These are phyloP conservation scores for Bidens hawaiensis DNA, from an alignment of 140 eudicot genomes.

Conservation along the genomic window DNA sequence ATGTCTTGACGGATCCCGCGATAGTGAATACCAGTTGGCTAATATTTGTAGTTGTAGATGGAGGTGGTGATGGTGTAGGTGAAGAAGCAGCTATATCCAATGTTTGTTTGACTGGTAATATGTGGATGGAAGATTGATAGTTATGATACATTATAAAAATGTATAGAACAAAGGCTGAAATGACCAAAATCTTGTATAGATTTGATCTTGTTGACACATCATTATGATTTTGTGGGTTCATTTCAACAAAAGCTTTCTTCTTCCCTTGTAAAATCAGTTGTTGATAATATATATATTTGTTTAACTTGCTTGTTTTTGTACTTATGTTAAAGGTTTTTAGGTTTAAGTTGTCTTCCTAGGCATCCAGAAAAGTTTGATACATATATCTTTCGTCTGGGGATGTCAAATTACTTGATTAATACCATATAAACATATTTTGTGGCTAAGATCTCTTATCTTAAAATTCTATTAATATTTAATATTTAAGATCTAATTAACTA, in stretches of 20 bases:
- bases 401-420: not conserved
- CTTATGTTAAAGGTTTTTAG: conserved; percentile 11
- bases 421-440: too few species aligned
- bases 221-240: conserved; percentile 34
- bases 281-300: too few species aligned
- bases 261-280: not conserved
- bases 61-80: not conserved
- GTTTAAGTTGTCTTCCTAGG: conserved; percentile 2
- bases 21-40: conserved; percentile 57
- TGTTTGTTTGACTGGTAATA: conserved; percentile 21
- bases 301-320: not conserved
- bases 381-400: not conserved
- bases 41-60: conserved; percentile 34
- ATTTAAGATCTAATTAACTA: too few species aligned
- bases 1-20: conserved; percentile 50
- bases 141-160: conserved; percentile 24
- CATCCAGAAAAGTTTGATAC: not conserved
- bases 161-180: conserved; percentile 31
- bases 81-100: not conserved
- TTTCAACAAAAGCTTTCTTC: conserved; percentile 13
- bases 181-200: conserved; percentile 34
- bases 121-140: conserved; percentile 13
- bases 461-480: too few species aligned
- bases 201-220: conserved; percentile 5
- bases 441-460: too few species aligned